Conservation (phyloP, 345 rosid genomes). For the Mangifera indica region DNA sequence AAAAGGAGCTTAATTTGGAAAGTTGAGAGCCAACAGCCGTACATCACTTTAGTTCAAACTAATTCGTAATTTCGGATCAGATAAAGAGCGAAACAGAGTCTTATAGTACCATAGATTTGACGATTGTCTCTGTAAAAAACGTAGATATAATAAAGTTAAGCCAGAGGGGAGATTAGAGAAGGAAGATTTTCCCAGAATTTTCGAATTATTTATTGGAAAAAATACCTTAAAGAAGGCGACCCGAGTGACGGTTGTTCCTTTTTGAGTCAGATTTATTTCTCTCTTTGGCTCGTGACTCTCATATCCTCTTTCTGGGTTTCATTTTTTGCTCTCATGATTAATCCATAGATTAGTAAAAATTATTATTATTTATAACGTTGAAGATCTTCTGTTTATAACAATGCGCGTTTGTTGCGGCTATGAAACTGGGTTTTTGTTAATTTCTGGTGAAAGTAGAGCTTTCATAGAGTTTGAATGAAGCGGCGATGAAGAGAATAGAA, state of each 20-base stretch:
- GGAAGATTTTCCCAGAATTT: not conserved
- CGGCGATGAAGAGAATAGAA: conserved; percentile 61
- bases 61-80: not conserved
- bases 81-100: not conserved
- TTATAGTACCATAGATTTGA: not conserved
- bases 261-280: conserved; percentile 2
- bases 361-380: not conserved
- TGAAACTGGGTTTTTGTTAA: not conserved
- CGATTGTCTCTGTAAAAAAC: conserved; percentile 3
- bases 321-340: not conserved
- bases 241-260: not conserved
- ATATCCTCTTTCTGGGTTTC: no score
- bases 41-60: not conserved
- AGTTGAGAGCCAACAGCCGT: not conserved
- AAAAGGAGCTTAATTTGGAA: no score
- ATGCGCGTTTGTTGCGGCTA: conserved; percentile 4
- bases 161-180: no score
- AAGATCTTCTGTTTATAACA: conserved; percentile 2
- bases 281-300: conserved; percentile 15
- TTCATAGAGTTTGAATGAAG: conserved; percentile 42
- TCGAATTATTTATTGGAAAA: no score
- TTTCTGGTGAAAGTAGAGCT: not conserved
- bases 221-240: no score
- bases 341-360: not conserved
- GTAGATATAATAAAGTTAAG: not conserved